Evolutionary conservation across 192 early-diverging fungal genomes (phyloP).

Genomic region (Coemansia sp.): DNA sequence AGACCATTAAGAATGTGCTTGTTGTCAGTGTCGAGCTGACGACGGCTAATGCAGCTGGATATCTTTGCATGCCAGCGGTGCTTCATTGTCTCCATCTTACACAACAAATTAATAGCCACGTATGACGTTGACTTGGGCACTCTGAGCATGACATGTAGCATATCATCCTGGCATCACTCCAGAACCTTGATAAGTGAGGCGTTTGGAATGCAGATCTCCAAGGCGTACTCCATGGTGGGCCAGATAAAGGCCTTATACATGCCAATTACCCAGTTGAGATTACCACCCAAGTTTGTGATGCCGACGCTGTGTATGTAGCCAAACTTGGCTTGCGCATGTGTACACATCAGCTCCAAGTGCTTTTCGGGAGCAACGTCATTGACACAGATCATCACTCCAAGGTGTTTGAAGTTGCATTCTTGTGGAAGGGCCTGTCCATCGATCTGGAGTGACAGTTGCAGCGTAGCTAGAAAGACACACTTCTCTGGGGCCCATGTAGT

Average conservation of each 20-base stretch:
- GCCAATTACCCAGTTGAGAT: neutral
- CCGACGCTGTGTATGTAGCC: conserved; percentile 7
- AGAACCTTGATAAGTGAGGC: neutral
- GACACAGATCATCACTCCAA: neutral
- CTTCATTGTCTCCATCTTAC: too few relatives aligned
- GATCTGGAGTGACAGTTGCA: neutral
- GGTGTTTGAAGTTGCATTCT: neutral
- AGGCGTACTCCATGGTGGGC: conserved; percentile 6
- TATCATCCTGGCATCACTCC: conserved; percentile 1
- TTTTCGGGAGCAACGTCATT: neutral
- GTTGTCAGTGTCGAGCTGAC: too few relatives aligned
- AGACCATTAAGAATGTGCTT: too few relatives aligned
- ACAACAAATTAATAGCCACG: too few relatives aligned
- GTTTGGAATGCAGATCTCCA: conserved; percentile 7
- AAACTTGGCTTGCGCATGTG: neutral
- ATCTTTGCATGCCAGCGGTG: too few relatives aligned
- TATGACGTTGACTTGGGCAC: neutral
- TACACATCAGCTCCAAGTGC: neutral
- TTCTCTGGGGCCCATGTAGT: neutral
- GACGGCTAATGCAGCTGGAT: too few relatives aligned
- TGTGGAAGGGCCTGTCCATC: conserved; percentile 6
- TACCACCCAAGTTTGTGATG: neutral
- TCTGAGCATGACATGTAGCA: neutral
- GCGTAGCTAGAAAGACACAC: conserved; percentile 8
- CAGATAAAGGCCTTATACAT: conserved; percentile 11